A percentile compares a stretch with the other conserved stretches of the same genome.
These are phyloP conservation scores for Thielaviopsis euricoi DNA, from an alignment of 2,329 filamentous ascomycete species.

Conservation along the genomic window DNA sequence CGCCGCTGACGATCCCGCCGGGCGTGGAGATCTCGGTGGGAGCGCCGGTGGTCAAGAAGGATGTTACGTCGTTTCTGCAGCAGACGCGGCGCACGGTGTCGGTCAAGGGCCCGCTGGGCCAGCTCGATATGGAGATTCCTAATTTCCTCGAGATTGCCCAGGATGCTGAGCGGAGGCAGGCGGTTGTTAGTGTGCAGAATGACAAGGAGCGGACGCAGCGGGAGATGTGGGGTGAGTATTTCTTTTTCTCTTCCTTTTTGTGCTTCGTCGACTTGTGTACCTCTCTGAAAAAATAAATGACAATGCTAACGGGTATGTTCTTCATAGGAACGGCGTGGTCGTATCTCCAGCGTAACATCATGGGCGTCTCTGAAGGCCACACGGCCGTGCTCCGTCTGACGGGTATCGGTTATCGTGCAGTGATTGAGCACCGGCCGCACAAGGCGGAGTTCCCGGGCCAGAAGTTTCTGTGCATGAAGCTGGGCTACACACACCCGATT, in stretches of 20 bases:
- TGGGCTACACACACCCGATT: constrained; percentile 91
- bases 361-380: constrained; percentile 92
- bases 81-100: constrained; percentile 52
- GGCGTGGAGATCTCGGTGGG: constrained; percentile 64
- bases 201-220: constrained; percentile 54
- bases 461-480: constrained; percentile 81
- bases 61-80: constrained; percentile 41
- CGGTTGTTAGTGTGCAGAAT: constrained; percentile 55
- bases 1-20: constrained; percentile 63
- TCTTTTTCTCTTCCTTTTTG: not conserved
- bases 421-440: constrained; percentile 61
- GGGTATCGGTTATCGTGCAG: constrained; percentile 86
- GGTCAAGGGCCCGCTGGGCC: constrained; percentile 67
- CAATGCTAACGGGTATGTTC: not conserved
- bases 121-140: constrained; percentile 63
- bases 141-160: constrained; percentile 58
- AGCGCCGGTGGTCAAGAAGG: constrained; percentile 37
- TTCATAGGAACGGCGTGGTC: constrained; percentile 67
- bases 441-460: constrained; percentile 65
- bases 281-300: not conserved
- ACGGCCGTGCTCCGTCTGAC: constrained; percentile 83
- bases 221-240: constrained; percentile 77
- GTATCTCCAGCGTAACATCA: constrained; percentile 77
- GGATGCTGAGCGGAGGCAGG: constrained; percentile 45
- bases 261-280: not conserved